phyloP scores from a whole-genome alignment of 2,329 filamentous ascomycete genomes.

The Xylariaceae sp. region DNA sequence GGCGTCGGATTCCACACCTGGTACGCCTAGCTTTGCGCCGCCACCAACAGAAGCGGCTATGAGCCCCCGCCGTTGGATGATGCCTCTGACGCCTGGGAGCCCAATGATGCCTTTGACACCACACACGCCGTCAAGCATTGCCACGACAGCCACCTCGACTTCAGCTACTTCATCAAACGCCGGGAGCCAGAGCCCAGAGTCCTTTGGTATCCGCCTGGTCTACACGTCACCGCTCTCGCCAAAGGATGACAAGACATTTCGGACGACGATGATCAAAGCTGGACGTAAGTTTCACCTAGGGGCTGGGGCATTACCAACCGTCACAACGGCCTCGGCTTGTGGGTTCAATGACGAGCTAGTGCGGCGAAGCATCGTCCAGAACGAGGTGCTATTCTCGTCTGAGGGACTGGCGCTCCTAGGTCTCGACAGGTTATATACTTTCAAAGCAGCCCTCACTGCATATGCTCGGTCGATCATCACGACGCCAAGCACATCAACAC shows the following conservation, averaged over 20 bases:
- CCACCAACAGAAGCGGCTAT: conserved; percentile 14
- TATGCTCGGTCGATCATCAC: conserved; percentile 43
- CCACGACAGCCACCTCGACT: conserved; percentile 35
- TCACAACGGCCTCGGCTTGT: conserved; percentile 40
- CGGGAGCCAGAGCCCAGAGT: conserved; percentile 13
- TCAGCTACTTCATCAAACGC: conserved; percentile 20
- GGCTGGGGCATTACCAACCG: conserved; percentile 35
- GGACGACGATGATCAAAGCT: conserved; percentile 48
- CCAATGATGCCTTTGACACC: conserved; percentile 44
- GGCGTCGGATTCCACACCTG: conserved; percentile 12
- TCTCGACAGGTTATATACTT: conserved; percentile 60
- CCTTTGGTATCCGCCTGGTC: conserved; percentile 49
- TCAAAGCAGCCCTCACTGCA: conserved; percentile 57
- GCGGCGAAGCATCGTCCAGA: conserved; percentile 53
- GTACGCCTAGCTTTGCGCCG: conserved; percentile 22
- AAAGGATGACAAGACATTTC: conserved; percentile 46
- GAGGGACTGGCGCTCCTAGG: conserved; percentile 57
- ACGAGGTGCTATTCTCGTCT: conserved; percentile 57
- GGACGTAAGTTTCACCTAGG: conserved; percentile 43
- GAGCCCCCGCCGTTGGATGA: conserved; percentile 27
- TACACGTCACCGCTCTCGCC: conserved; percentile 43
- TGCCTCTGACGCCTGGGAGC: conserved; percentile 35
- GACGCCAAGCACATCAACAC: conserved; percentile 12
- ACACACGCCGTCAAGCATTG: conserved; percentile 42
- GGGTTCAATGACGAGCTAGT: conserved; percentile 51